Evolutionary conservation across 306 rosid species (phyloP).

Genomic region (Luffa acutangula): DNA sequence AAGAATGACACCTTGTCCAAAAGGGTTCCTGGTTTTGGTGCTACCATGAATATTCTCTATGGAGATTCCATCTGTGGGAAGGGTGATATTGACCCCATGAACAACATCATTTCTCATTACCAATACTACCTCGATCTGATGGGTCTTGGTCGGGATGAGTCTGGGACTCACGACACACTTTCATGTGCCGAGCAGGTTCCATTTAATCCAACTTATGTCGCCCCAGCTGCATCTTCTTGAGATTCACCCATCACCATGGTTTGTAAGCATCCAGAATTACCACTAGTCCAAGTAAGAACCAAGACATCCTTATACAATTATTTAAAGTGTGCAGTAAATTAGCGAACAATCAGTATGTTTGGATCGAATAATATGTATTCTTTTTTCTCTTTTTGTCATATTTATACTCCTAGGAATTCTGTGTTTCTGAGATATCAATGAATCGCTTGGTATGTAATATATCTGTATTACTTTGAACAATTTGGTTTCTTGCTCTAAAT

Average conservation of each 20-base stretch:
- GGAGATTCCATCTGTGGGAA: constrained; percentile 67
- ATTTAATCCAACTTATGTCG: constrained; percentile 48
- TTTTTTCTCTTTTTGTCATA: background rate
- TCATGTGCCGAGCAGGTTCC: constrained; percentile 64
- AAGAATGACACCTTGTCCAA: constrained; percentile 70
- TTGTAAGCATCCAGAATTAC: background rate
- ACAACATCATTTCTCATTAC: constrained; percentile 68
- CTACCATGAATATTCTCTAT: constrained; percentile 87
- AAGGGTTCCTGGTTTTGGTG: constrained; percentile 75
- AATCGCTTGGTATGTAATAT: constrained; percentile 6
- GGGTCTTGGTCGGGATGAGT: constrained; percentile 61
- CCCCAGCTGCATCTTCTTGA: constrained; percentile 36
- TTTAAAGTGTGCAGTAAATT: constrained; percentile 10
- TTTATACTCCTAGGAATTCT: constrained; percentile 5
- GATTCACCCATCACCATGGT: background rate
- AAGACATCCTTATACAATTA: constrained; percentile 9
- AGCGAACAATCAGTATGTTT: background rate
- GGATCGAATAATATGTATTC: constrained; percentile 4
- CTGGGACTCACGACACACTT: constrained; percentile 54
- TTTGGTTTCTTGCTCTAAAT: constrained; percentile 3
- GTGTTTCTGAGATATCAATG: background rate
- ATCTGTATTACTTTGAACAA: background rate
- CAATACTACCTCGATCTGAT: constrained; percentile 65
- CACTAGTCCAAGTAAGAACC: constrained; percentile 4
- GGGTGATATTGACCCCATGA: constrained; percentile 76